Evolutionary conservation across 1,284 basidiomycete genomes (phyloP), one percentile per base, ranked within the genome.

Genomic region (Schizopora paradoxa): DNA sequence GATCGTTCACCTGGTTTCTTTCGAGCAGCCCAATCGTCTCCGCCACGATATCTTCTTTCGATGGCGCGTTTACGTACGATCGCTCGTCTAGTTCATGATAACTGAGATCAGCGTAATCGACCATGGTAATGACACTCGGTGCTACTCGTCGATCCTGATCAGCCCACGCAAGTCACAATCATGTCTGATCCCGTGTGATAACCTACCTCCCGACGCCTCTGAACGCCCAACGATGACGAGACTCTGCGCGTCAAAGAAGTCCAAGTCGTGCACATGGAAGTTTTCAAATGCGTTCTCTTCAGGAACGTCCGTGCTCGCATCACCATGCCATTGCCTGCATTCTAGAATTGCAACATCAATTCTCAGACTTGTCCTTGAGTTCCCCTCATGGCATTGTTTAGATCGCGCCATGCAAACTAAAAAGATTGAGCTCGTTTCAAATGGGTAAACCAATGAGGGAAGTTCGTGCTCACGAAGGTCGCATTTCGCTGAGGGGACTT

Each of bases 191-290:
- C n/a, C n/a, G n/a, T n/a, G n/a, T n/a, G n/a, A n/a, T 51, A 54
- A 66, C 72, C 59, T 60, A 79, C 74, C 66, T 53, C 65, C 63
- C 60, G 62, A 55, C 56, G 62, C 64, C 33, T 64, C 61, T 52
- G 59, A 58, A 58, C 67, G 72, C 65, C 76, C 80, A 49, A 85
- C 71, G 54, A 86, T 66, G 54, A 85, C 69, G 46, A 86, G 58
- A 56, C 61, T 68, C 60, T 81, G 73, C 56, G 86, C 79, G 66
- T 89, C 85, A 60, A 88, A 86, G 64, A 88, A 88, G 48, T 84
- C 81, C 44, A 68, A 71, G 56, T 82, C 79, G 56, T 86, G 60
- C 40, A 86, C 56, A 49, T 79, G 69, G 55, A 81, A 57, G 26
- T 53, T 49, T 29, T 32, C 59, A 57, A 66, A 64, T 49, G 61